A percentile compares a stretch with the other conserved stretches of the same genome.
phyloP scores from a whole-genome alignment of 345 rosid genomes.

The Toxicodendron radicans region DNA sequence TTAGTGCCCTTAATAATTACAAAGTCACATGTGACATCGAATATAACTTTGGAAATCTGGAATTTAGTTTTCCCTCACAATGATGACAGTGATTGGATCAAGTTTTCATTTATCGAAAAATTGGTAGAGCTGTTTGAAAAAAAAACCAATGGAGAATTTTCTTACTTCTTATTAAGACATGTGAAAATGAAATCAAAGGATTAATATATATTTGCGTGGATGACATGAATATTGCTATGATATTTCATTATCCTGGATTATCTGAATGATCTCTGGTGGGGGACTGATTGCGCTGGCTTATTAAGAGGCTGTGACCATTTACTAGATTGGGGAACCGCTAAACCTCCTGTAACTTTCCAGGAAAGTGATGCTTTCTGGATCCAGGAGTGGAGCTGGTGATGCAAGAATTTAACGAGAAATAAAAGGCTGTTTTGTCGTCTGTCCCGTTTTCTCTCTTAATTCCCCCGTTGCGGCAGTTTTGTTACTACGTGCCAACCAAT shows the following conservation, averaged over 20 bases:
- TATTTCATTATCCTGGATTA: not conserved
- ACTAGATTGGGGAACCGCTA: not conserved
- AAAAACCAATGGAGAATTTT: no score
- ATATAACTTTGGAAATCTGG: not conserved
- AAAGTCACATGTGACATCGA: not conserved
- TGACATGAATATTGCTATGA: no score
- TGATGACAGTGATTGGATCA: no score
- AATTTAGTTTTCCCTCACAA: no score
- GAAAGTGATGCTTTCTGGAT: not conserved
- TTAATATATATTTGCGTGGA: no score
- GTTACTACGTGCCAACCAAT: not conserved
- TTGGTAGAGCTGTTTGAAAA: no score
- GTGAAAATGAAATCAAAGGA: no score
- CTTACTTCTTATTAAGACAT: no score
- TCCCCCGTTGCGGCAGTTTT: not conserved
- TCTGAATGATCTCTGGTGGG: not conserved
- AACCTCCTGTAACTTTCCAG: not conserved
- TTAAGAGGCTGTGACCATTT: constrained; percentile 4
- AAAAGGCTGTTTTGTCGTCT: constrained; percentile 17
- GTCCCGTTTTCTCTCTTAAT: not conserved
- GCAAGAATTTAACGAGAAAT: not conserved
- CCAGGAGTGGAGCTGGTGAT: not conserved
- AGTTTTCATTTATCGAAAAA: no score
- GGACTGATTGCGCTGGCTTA: constrained; percentile 13
- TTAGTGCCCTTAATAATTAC: not conserved